Percentiles rank a stretch among this genome's conserved stretches.
Conservation (phyloP, 2,329 filamentous ascomycete genomes). For the Ophiostoma tasmaniense region DNA sequence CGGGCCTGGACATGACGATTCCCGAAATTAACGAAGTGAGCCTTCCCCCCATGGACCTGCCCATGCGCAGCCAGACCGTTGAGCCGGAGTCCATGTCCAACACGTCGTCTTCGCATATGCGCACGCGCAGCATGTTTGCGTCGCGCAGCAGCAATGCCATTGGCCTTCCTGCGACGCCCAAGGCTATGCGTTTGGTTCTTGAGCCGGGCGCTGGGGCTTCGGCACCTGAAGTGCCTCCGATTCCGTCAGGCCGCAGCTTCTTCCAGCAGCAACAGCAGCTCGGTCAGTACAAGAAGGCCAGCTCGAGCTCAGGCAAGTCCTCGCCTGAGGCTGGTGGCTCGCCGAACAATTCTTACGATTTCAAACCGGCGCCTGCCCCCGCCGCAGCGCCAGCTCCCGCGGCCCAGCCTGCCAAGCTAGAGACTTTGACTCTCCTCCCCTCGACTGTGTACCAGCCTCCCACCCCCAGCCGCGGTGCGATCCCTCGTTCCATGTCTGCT, state of each 20-base stretch:
- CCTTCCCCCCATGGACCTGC: constrained; percentile 36
- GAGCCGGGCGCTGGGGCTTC: constrained; percentile 42
- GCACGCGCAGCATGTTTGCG: constrained; percentile 41
- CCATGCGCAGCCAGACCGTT: constrained; percentile 55
- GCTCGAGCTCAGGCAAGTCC: constrained; percentile 28
- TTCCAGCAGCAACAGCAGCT: not conserved
- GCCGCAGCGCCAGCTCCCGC: constrained; percentile 20
- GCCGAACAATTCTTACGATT: constrained; percentile 21
- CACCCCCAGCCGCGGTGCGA: constrained; percentile 31
- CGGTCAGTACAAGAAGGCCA: not conserved
- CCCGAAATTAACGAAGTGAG: constrained; percentile 30
- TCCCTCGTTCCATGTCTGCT: constrained; percentile 56
- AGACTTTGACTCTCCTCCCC: constrained; percentile 41
- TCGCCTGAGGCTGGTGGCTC: constrained; percentile 26
- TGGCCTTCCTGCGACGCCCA: constrained; percentile 82
- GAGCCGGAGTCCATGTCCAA: constrained; percentile 40
- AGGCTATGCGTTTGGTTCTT: constrained; percentile 79
- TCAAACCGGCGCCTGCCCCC: constrained; percentile 4
- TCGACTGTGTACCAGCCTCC: constrained; percentile 54
- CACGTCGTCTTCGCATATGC: not conserved
- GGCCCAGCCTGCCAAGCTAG: constrained; percentile 13
- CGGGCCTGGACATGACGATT: constrained; percentile 23
- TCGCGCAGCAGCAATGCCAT: constrained; percentile 44
- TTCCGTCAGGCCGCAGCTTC: constrained; percentile 39
- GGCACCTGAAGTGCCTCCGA: constrained; percentile 40